Evolutionary conservation across 1,284 basidiomycete species (phyloP), one percentile per base, ranked within the genome.

Genomic region (Athelia psychrophila): DNA sequence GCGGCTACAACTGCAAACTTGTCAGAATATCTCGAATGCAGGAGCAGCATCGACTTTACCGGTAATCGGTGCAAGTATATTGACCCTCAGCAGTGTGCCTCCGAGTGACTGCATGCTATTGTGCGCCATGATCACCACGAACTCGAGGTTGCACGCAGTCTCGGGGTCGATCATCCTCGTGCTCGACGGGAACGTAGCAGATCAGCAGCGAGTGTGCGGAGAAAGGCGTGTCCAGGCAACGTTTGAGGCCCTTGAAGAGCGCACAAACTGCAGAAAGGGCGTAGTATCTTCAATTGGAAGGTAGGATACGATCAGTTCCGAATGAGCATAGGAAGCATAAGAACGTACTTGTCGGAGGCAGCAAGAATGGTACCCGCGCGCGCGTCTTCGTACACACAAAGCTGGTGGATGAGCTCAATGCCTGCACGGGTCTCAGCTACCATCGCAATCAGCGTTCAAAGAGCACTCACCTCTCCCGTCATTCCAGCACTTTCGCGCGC

Each of bases 121-220:
- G 40, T 73, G 75, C 2, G 82, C 65, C 61, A 82, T 78, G 64
- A 93, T 97, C 13, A 77, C 81, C 3, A 95, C 86, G 1, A 98
- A 76, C 67, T 98, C 95, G 2, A 98, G 77, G 64, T 95, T 93
- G 46, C 80, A 81, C 1, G 86, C 91, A 0, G 89, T 93, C 52
- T 95, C 93, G 0, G 84, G 79, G 64, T 97, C 95, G 58, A 98
- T 91, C 78, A 96, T 81, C 87, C 97, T 91, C 0, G 92, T 95
- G 0, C 93, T 84, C 89, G 0, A 91, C 84, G 1, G 91, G 82
- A 0, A 82, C 76, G 63, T 90, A 96, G 13, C 79, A 76, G 54
- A 98, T 93, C 27, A 83, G 80, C n/a, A 98, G 72, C 9, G 90
- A 93, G 10, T 73, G 74, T 0, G 81, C 72, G 1, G 86, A 77